Base-by-base conservation (phyloP, 129 eudicot genomes). In the Flaveria trinervia region DNA sequence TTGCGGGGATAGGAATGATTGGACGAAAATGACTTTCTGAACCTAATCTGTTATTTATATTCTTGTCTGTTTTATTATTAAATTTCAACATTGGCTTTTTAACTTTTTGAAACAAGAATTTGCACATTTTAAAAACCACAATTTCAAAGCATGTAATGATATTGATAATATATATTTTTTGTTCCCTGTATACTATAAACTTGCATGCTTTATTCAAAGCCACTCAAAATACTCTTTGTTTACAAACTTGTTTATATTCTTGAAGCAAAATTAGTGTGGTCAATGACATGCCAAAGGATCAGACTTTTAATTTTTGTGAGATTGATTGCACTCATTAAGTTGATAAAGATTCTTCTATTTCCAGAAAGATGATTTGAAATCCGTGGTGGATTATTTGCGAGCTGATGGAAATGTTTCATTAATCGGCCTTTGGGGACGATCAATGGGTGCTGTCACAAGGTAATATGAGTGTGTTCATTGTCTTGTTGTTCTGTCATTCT, bases 371-470 rank as follows among this genome's bases (percentile, higher is more conserved):
- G 99, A 94, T 80, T 89, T 94, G 70, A 89, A 80, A 82, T 85
- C 99, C 15, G 97, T 94, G 79, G 99, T 94, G 36, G 80, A 91
- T 78, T 83, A 94, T 72, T 79, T 94, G 72, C 85, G 99, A 23
- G 68, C 88, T 41, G 97, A 94, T 86, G 96, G 97, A 44, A 89
- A 87, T 76, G 92, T 94, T 64, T 91, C 97, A 43, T 73, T 89
- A 75, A 94, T 94, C 76, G 99, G 92, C 65, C 85, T 94, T 64
- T 94, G 99, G 99, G 99, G 99, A 76, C 97, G 99, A 65, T 94
- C 99, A 30, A 94, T 94, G 99, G 99, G 99, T 75, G 96, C 99
- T 59, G 99, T 94, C 33, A 94, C 99, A 5, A 89, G 99, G 99
- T 94, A 70, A 36, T 28, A n/a, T 74, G 46, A 15, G 23, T 41